phyloP scores from a whole-genome alignment of 495 filamentous ascomycete species.

The Cudoniella acicularis region DNA sequence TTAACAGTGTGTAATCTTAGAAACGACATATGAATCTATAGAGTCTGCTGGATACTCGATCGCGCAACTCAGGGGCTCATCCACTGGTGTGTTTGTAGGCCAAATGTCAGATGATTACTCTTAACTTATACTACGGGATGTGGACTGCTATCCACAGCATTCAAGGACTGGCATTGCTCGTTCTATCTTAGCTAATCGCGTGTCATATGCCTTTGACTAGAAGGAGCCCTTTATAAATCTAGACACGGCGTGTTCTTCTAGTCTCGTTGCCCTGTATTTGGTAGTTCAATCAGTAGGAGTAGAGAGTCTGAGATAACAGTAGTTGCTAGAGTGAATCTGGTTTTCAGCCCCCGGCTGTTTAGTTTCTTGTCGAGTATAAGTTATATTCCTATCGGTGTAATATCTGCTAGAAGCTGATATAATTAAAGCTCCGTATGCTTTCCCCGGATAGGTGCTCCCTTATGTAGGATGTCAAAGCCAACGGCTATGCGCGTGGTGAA shows the following conservation, averaged over 20 bases:
- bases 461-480: conserved; percentile 55
- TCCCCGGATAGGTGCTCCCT: conserved; percentile 42
- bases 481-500: conserved; percentile 56
- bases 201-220: conserved; percentile 51
- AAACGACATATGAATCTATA: conserved; percentile 51
- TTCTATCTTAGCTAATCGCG: conserved; percentile 57
- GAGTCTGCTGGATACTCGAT: conserved; percentile 45
- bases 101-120: conserved; percentile 33
- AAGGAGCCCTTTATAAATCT: conserved; percentile 62
- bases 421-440: conserved; percentile 30
- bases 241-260: conserved; percentile 85
- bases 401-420: no score
- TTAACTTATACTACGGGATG: conserved; percentile 29
- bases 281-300: conserved; percentile 73
- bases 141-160: conserved; percentile 29
- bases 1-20: conserved; percentile 49
- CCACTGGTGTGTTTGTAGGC: conserved; percentile 29
- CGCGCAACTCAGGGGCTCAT: conserved; percentile 18
- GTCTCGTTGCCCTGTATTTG: conserved; percentile 55
- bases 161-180: conserved; percentile 35
- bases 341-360: conserved; percentile 37
- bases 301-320: conserved; percentile 39
- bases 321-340: conserved; percentile 34
- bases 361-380: conserved; percentile 21
- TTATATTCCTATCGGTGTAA: no score